Base-by-base conservation (phyloP, 2,329 filamentous ascomycete genomes). In the Colletotrichum nymphaeae region DNA sequence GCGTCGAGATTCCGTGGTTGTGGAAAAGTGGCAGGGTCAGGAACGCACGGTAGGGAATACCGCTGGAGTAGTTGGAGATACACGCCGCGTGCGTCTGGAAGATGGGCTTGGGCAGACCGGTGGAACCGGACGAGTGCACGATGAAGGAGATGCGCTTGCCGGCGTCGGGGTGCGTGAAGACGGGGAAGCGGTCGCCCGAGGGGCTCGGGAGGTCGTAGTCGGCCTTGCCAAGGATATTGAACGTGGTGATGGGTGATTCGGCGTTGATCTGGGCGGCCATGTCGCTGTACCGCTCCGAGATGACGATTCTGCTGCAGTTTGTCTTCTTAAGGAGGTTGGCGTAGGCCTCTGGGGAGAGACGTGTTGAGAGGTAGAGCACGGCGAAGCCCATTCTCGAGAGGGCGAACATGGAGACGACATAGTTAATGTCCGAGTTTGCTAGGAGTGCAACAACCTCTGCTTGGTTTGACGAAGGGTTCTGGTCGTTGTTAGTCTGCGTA, bases 51-150 rank as follows among this genome's bases (percentile, higher is more conserved):
- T 85, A 80, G 4, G 82, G 83, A 76, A 86, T 84, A 28, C 84
- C 84, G 12, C 81, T 83, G 0, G 81, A 78, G 69, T 86, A 87
- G 67, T 85, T 87, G 16, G 80, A 81, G 66, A 89, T 79, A 32
- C 83, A 86, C 30, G 83, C 82, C 5, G 79, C 76, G 64, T 90
- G 88, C 4, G 85, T 88, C 53, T 87, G 84, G 74, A 84, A 87
- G 66, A 91, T 89, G 0, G 88, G 88, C 71, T 90, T 90, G 0
- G 88, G 88, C 12, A 90, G 82, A 0, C 88, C 88, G 1, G 89
- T 90, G 1, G 85, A 87, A 3, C 88, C 88, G 8, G 81, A 83
- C 0, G 81, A 83, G 76, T 83, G 82, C 16, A 83, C 77, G 24
- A 83, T 80, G 69, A 79, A 80, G 19, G 75, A 72, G 26, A 76